These are phyloP conservation scores for Apiospora marii DNA, from an alignment of 2,329 filamentous ascomycete species.

Conservation along the genomic window DNA sequence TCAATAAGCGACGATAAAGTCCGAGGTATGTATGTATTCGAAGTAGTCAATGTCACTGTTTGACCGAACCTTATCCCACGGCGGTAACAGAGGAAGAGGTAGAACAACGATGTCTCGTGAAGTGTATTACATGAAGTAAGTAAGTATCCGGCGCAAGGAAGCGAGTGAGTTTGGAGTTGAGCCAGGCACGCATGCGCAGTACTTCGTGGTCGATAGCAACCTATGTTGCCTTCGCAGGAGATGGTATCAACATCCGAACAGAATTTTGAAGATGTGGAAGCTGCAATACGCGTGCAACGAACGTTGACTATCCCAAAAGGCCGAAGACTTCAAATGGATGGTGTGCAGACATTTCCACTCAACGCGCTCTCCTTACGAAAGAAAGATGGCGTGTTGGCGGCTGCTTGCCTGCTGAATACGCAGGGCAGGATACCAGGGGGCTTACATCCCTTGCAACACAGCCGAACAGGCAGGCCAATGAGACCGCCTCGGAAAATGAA, in stretches of 20 bases:
- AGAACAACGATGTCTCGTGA: not conserved
- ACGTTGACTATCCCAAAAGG: not conserved
- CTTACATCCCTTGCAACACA: constrained; percentile 14
- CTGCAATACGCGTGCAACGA: not conserved
- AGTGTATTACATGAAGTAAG: not conserved
- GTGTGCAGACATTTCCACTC: not conserved
- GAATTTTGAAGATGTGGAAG: not conserved
- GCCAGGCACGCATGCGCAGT: not conserved
- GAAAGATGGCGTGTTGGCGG: not conserved
- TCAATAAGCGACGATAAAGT: not conserved
- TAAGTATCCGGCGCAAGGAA: not conserved
- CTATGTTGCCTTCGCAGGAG: too few relatives aligned
- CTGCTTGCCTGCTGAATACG: not conserved
- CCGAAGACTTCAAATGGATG: not conserved
- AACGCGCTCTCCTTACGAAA: not conserved
- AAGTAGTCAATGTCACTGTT: not conserved
- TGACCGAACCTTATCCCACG: not conserved
- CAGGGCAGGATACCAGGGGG: not conserved
- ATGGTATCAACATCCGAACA: not conserved
- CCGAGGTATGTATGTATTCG: not conserved
- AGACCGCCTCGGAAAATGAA: not conserved
- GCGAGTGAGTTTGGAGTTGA: not conserved
- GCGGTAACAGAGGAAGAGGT: not conserved
- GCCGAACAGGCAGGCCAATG: not conserved
- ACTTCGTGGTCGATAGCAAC: not conserved